Base-by-base conservation (phyloP, 23 red algal species). In the Pyropia haitanensis region DNA sequence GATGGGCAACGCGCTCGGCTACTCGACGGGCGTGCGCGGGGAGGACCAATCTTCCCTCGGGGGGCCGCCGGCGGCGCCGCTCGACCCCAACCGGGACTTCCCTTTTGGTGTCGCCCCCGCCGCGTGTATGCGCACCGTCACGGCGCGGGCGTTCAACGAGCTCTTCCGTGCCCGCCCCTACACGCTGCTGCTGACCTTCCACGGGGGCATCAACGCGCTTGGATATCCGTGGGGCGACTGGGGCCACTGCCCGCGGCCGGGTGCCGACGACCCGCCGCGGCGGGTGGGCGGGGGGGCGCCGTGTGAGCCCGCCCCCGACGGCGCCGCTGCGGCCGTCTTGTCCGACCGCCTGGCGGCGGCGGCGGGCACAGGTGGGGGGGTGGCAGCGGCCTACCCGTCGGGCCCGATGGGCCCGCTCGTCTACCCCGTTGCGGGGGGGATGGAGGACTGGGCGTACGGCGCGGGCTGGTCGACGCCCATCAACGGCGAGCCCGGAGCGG, bases 381-480 rank as follows among this genome's bases (percentile, higher is more conserved):
- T 80, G 51, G 85, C 78, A 27, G 13, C 9, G 3, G 14, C 60
- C 24, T 97, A 90, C 68, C 39, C 64, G 12, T 56, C 80, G 14
- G 93, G 93, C 26, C 65, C 75, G n/a, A 97, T 97, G 93, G 93
- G 93, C 26, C 56, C 69, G 17, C 60, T 68, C 18, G 93, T 97
- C 18, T 97, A 97, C 56, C 85, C 93, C 29, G 93, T 97, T 2
- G 55, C 69, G 27, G 93, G 93, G 8, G 93, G 93, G 0, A 73
- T 97, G 34, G 93, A 97, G 66, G 93, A 97, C 72, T 97, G 93
- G 93, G 93, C 81, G 61, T 97, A 97, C 65, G 93, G 93, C 14
- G 93, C 93, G 2, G 76, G 68, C 73, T 88, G 80, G 80, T 46
- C 39, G 8, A n/a, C n/a, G 10, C 39, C 10, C 39, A 9, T 46